Percentiles rank a stretch among this genome's conserved stretches.
phyloP scores from a whole-genome alignment of 2,329 filamentous ascomycete species.

The Cytospora chrysosperma region DNA sequence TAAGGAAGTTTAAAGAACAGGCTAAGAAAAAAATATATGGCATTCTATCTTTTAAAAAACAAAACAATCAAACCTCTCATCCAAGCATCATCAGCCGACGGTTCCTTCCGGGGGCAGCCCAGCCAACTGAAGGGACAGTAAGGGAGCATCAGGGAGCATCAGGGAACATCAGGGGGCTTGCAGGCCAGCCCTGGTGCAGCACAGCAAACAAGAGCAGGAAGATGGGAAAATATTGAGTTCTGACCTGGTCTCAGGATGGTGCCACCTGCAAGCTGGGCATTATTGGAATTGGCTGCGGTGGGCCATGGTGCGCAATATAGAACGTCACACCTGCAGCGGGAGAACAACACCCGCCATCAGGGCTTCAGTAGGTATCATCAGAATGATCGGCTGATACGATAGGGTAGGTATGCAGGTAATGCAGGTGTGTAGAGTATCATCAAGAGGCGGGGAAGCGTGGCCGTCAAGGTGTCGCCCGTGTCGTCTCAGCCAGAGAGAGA shows the following conservation, averaged over 20 bases:
- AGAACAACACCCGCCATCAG: not conserved
- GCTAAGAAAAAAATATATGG: not conserved
- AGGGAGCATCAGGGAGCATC: not conserved
- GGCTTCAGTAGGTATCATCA: too few species aligned
- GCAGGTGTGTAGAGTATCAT: too few species aligned
- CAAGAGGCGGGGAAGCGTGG: too few species aligned
- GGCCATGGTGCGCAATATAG: not conserved
- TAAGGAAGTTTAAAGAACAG: not conserved
- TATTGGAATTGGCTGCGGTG: not conserved
- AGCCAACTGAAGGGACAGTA: not conserved
- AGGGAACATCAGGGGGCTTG: not conserved
- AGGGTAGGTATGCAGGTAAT: too few species aligned
- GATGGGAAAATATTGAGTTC: not conserved
- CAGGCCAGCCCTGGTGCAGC: not conserved
- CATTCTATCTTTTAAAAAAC: not conserved
- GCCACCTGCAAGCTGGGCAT: slow-evolving; percentile 1
- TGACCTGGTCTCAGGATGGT: slow-evolving; percentile 12
- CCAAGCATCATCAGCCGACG: not conserved
- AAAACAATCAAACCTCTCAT: too few species aligned
- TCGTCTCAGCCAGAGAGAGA: too few species aligned
- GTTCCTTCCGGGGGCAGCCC: slow-evolving; percentile 1
- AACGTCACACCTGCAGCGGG: not conserved
- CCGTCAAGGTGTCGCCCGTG: not conserved
- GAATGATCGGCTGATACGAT: too few species aligned
- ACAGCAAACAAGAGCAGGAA: not conserved